Evolutionary conservation across 768 basidiomycete species (phyloP).

Genomic region (Termitomyces heimii): DNA sequence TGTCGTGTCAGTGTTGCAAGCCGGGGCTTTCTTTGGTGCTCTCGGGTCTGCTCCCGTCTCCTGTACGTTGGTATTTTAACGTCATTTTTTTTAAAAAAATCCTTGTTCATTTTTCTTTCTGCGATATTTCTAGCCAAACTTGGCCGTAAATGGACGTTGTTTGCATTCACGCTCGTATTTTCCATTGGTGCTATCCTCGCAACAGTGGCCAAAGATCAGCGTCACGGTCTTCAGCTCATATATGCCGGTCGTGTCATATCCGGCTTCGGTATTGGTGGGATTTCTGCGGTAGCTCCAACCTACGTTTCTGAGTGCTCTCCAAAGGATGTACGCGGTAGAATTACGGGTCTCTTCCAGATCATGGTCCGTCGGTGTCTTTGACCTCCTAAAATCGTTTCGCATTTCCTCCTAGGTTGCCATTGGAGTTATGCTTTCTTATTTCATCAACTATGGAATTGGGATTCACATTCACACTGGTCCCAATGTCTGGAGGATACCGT

Average conservation of each 20-base stretch:
- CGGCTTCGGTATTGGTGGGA: slow-evolving; percentile 78
- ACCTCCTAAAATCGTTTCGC: not conserved
- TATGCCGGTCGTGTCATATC: slow-evolving; percentile 78
- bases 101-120: not conserved
- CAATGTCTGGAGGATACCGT: slow-evolving; percentile 65
- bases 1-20: slow-evolving; percentile 84
- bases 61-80: slow-evolving; percentile 37
- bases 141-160: slow-evolving; percentile 61
- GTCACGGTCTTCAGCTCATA: slow-evolving; percentile 58
- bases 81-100: not conserved
- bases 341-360: slow-evolving; percentile 84
- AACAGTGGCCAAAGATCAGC: slow-evolving; percentile 51
- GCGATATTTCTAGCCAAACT: slow-evolving; percentile 37
- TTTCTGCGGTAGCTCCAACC: slow-evolving; percentile 78
- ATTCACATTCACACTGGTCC: slow-evolving; percentile 41
- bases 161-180: slow-evolving; percentile 61
- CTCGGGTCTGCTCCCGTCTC: slow-evolving; percentile 67
- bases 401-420: slow-evolving; percentile 43
- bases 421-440: slow-evolving; percentile 84
- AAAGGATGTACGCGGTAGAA: slow-evolving; percentile 79
- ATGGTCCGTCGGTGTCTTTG: slow-evolving; percentile 38
- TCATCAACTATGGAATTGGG: slow-evolving; percentile 65
- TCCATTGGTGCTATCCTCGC: slow-evolving; percentile 68
- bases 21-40: slow-evolving; percentile 86
- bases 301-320: slow-evolving; percentile 87